Conservation (phyloP, 345 rosid species). For the Limnanthes douglasii region DNA sequence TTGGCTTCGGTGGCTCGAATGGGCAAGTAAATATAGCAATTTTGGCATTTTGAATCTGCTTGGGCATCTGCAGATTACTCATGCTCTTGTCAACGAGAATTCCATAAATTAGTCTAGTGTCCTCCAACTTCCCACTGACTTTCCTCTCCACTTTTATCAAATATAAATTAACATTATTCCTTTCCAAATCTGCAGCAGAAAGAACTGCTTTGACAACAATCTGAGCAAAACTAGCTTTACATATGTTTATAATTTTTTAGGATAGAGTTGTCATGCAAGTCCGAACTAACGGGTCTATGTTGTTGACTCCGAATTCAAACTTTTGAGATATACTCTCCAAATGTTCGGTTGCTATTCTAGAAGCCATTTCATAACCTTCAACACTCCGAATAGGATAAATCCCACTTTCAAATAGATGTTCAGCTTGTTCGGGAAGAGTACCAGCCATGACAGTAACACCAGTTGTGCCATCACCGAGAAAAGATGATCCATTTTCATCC, state of each 20-base stretch:
- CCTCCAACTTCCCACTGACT: constrained; percentile 88
- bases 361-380: constrained; percentile 91
- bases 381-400: constrained; percentile 91
- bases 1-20: constrained; percentile 97
- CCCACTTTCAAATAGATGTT: constrained; percentile 78
- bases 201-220: constrained; percentile 94
- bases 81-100: constrained; percentile 82
- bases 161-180: constrained; percentile 88
- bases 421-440: constrained; percentile 89
- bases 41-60: constrained; percentile 75
- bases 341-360: constrained; percentile 73
- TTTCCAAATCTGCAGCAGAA: constrained; percentile 90
- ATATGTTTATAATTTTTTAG: constrained; percentile 82
- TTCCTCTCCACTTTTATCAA: constrained; percentile 90
- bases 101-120: constrained; percentile 77
- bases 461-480: constrained; percentile 98
- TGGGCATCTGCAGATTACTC: constrained; percentile 99
- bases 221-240: constrained; percentile 86
- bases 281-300: constrained; percentile 67
- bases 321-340: constrained; percentile 66
- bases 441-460: constrained; percentile 99
- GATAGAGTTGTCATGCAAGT: constrained; percentile 96
- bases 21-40: constrained; percentile 97
- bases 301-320: constrained; percentile 44
- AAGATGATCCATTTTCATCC: too few species aligned